Percentiles rank a stretch among this genome's conserved stretches.
phyloP scores from a whole-genome alignment of 768 basidiomycete genomes.

The Fomitopsis serialis region DNA sequence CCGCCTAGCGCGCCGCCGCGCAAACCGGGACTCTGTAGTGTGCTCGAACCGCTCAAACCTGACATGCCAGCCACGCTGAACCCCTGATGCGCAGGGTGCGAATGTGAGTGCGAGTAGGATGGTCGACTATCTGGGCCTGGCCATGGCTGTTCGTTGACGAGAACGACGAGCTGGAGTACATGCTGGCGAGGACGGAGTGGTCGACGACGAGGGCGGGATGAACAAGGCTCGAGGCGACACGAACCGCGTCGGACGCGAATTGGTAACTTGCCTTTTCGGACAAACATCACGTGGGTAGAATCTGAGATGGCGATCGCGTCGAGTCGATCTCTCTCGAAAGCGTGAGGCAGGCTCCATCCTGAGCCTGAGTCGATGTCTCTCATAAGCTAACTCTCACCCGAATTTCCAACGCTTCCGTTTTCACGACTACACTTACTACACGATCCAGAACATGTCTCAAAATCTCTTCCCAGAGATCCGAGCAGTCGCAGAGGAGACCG shows the following conservation, averaged over 20 bases:
- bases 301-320: not conserved
- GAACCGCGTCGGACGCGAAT: not conserved
- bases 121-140: conserved; percentile 18
- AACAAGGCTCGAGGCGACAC: not conserved
- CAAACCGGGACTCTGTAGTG: conserved; percentile 37
- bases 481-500: conserved; percentile 21
- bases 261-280: not conserved
- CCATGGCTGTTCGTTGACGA: conserved; percentile 4
- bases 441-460: conserved; percentile 15
- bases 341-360: not conserved
- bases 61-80: conserved; percentile 63
- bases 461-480: conserved; percentile 26
- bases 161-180: conserved; percentile 19
- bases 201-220: not conserved
- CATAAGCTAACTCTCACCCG: too few relatives aligned
- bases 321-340: not conserved
- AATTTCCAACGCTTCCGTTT: too few relatives aligned
- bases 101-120: conserved; percentile 21
- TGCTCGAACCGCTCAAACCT: conserved; percentile 38
- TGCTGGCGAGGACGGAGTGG: not conserved
- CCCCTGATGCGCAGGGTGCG: conserved; percentile 17
- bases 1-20: conserved; percentile 48
- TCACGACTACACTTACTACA: too few relatives aligned
- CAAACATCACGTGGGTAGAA: not conserved
- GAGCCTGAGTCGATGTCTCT: too few relatives aligned